Base-by-base conservation (phyloP, 257 asterid genomes). In the Ligustrum vulgare region DNA sequence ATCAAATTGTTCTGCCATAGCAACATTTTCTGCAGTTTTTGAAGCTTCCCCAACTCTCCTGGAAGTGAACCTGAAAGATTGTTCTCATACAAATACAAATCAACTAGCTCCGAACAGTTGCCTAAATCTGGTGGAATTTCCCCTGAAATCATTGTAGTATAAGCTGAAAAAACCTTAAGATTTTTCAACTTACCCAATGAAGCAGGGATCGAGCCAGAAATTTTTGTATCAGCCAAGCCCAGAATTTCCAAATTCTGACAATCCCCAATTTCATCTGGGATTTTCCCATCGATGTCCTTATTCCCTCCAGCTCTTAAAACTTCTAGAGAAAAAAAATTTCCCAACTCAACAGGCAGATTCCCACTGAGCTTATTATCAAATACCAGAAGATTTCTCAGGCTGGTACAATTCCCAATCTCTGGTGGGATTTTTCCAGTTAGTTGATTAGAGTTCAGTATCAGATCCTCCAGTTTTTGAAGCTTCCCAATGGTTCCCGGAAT, bases 121-220 rank as follows among this genome's bases (percentile, higher is more conserved):
- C 94, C 93, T 72, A 91, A 72, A 63, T 83, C 89, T 35, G 82
- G 67, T 3, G 94, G 96, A 22, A 91, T 86, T 75, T 86, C 84
- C 0, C 96, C 96, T 0, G 94, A 83, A 35, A 91, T 85, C 96
- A 89, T 87, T 51, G 94, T 86, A 7, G 91, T 87, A 62, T 91
- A 91, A n/a, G 81, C 87, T 33, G 96, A 91, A 72, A 91, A 73
- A 20, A 81, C 85, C 63, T 86, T 90, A 51, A 89, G 94, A 13
- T 78, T 86, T 73, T 75, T 84, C 75, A 89, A 71, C 31, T 78
- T 79, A 20, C 93, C 94, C 76, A 91, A 18, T 12, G 96, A 87
- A 54, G 87, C 36, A 8, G 96, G 94, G 36, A 91, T 77, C 1
- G 68, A 32, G 13, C 96, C 96, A 1, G 96, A 89, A 72, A 91